Evolutionary conservation across 129 eudicot genomes (phyloP).

Genomic region (Flaveria trinervia): DNA sequence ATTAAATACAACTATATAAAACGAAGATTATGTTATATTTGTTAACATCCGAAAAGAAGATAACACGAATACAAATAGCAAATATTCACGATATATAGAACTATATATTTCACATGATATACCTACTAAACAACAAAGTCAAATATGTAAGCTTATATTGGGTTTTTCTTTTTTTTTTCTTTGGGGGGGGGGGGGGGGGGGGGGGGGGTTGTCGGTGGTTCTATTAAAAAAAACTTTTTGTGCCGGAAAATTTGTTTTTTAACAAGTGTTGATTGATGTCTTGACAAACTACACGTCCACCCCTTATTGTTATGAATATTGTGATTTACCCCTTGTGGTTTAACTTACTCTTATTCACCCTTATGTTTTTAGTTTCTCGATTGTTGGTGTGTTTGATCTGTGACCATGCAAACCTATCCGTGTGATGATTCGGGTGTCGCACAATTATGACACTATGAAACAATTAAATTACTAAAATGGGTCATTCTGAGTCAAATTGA

Average conservation of each 20-base stretch:
- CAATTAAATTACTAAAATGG: background rate
- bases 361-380: background rate
- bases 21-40: background rate
- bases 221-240: conserved; percentile 2
- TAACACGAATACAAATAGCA: background rate
- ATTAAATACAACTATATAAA: background rate
- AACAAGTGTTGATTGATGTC: conserved; percentile 33
- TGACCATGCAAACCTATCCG: background rate
- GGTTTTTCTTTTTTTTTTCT: background rate
- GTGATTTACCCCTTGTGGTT: conserved; percentile 4
- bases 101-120: background rate
- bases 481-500: background rate
- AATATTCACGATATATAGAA: background rate
- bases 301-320: conserved; percentile 20
- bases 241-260: conserved; percentile 31
- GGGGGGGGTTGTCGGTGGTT: conserved; percentile 37
- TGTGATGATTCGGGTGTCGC: background rate
- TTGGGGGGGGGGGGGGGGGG: background rate
- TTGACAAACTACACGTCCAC: conserved; percentile 27
- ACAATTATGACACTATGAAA: background rate
- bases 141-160: conserved; percentile 23
- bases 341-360: background rate
- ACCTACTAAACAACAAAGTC: background rate
- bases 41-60: background rate
- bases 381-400: background rate